Evolutionary conservation across 2,329 filamentous ascomycete genomes (phyloP).

Genomic region (Botrytis porri): DNA sequence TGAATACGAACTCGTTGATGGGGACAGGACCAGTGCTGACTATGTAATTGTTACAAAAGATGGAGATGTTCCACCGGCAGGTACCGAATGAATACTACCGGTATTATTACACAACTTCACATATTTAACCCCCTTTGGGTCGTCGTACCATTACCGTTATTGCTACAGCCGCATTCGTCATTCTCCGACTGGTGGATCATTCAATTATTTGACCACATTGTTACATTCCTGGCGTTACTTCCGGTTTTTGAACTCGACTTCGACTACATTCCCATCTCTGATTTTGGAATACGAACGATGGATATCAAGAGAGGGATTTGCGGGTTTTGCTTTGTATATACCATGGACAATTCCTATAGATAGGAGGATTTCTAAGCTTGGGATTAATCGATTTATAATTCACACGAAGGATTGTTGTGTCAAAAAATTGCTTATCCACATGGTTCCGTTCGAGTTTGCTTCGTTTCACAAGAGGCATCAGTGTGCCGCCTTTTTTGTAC

Average conservation of each 20-base stretch:
- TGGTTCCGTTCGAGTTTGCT: too few relatives aligned
- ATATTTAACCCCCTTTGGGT: not conserved
- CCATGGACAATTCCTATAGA: constrained; percentile 31
- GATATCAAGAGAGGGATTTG: constrained; percentile 13
- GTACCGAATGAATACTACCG: constrained; percentile 17
- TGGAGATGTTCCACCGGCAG: constrained; percentile 27
- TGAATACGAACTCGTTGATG: constrained; percentile 35
- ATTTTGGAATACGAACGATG: constrained; percentile 24
- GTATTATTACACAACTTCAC: constrained; percentile 11
- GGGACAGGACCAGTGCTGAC: constrained; percentile 30
- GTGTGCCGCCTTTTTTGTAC: not conserved
- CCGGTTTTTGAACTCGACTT: constrained; percentile 8
- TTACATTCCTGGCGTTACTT: constrained; percentile 18
- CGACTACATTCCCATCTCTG: constrained; percentile 7
- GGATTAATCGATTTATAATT: constrained; percentile 13
- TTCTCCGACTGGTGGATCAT: constrained; percentile 18
- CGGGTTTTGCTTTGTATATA: constrained; percentile 31
- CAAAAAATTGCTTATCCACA: not conserved
- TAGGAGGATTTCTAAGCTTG: constrained; percentile 1
- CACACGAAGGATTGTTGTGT: not conserved
- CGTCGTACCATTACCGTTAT: constrained; percentile 12
- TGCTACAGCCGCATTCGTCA: constrained; percentile 4
- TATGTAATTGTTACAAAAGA: constrained; percentile 26
- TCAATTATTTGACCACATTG: constrained; percentile 12
- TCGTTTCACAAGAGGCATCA: not conserved